Conservation (phyloP, 2,329 filamentous ascomycete species). For the Zymoseptoria pseudotritici region DNA sequence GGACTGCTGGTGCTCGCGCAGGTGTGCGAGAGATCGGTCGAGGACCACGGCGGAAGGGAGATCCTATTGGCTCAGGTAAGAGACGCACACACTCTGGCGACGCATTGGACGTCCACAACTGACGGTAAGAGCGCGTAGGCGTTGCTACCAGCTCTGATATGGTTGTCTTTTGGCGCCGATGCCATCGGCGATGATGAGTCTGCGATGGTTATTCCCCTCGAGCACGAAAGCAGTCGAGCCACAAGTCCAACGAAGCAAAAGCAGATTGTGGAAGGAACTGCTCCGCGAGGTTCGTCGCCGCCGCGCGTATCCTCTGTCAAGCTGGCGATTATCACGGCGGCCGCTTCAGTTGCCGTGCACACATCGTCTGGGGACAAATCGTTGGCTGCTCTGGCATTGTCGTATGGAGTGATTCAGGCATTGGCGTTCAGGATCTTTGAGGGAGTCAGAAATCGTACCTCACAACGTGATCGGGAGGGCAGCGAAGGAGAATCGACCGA, state of each 20-base stretch:
- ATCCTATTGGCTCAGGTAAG: constrained; percentile 42
- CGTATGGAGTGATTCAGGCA: constrained; percentile 35
- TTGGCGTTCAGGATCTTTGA: constrained; percentile 37
- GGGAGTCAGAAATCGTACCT: constrained; percentile 19
- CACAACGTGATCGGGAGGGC: constrained; percentile 17
- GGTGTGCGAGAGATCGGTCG: constrained; percentile 38
- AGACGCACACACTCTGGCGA: constrained; percentile 16
- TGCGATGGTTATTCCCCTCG: background rate
- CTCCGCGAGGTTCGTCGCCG: background rate
- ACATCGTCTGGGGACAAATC: constrained; percentile 5
- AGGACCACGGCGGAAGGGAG: constrained; percentile 26
- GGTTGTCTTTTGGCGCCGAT: constrained; percentile 11
- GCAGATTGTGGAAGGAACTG: background rate
- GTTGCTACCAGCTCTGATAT: constrained; percentile 23
- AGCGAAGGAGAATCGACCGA: constrained; percentile 28
- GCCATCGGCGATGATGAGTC: constrained; percentile 9
- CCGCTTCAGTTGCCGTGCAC: background rate
- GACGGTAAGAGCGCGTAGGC: constrained; percentile 19
- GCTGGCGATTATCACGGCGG: constrained; percentile 25
- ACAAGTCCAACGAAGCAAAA: constrained; percentile 14
- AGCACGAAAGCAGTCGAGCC: constrained; percentile 1
- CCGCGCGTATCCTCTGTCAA: constrained; percentile 22
- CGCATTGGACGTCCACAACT: constrained; percentile 11
- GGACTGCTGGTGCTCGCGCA: constrained; percentile 35
- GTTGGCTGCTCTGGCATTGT: constrained; percentile 35